phyloP scores from a whole-genome alignment of 257 asterid species.

The Mitragyna speciosa region DNA sequence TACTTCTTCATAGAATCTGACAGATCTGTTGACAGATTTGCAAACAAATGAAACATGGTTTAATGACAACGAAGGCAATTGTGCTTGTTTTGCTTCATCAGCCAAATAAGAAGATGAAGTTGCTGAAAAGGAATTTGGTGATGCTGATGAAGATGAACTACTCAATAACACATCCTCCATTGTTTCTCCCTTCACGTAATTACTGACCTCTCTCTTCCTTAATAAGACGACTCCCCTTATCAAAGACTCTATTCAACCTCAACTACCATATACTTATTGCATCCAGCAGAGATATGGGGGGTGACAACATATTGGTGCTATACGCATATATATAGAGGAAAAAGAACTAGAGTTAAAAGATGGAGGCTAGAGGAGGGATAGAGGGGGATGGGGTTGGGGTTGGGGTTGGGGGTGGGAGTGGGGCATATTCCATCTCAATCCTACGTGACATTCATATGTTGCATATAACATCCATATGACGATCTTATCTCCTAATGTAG shows the following conservation, averaged over 20 bases:
- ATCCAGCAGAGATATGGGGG: neutral
- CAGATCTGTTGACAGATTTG: slow-evolving; percentile 59
- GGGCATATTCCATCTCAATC: slow-evolving; percentile 9
- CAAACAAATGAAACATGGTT: slow-evolving; percentile 79
- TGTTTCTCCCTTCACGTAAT: neutral
- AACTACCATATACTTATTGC: neutral
- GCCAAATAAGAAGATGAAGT: slow-evolving; percentile 6
- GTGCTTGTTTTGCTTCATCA: neutral
- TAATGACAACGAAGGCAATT: slow-evolving; percentile 51
- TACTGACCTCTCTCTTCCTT: neutral
- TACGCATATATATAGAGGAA: neutral
- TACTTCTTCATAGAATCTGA: slow-evolving; percentile 57
- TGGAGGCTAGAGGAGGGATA: too few relatives aligned
- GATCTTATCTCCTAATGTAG: neutral
- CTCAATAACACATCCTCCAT: slow-evolving; percentile 12
- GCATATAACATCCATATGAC: neutral
- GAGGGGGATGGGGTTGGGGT: too few relatives aligned
- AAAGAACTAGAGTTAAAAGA: neutral
- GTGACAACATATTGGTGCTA: neutral
- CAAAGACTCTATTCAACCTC: neutral
- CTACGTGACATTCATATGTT: slow-evolving; percentile 8
- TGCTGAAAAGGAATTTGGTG: neutral
- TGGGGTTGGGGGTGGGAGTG: neutral
- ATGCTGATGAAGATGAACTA: slow-evolving; percentile 14
- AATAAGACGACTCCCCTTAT: neutral